Evolutionary conservation across 441 rosid genomes (phyloP), one percentile per base, ranked within the genome.

Genomic region (Adansonia rubrostipa): DNA sequence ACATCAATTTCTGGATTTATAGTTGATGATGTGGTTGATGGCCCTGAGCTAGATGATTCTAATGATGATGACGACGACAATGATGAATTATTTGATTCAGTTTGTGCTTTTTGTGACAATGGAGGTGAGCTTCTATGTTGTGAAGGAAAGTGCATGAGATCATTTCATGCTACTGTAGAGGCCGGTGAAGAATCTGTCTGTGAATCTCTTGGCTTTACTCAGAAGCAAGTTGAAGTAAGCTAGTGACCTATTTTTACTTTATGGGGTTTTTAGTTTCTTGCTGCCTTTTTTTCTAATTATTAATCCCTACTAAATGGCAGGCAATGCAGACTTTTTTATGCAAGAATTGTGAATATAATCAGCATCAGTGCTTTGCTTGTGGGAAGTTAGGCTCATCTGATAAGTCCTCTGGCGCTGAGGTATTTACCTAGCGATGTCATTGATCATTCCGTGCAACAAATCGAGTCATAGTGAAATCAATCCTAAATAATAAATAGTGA

Each of bases 141-240:
- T 84, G 98, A 96, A 22, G 99, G 98, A 60, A 90, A 82, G 80
- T 96, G 99, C 83, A 51, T 96, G 92, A 87, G 99, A 83, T 91
- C 98, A 79, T 96, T 96, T 80, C 99, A 96, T 82, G 88, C 95
- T 64, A 90, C 92, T 66, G 44, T 4, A 75, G 85, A 86, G 76
- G 93, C 75, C 74, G 95, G 92, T 61, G 89, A 78, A 78, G 95
- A 91, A 9, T 89, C 98, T 33, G 1, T 7, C 0, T 96, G 99
- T 61, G 87, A 69, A 13, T 87, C 98, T 74, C 96, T 96, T 71
- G 94, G 92, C 79, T 81, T 88, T 17, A 82, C 96, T 50, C 47
- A 79, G 70, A 81, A 74, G 78, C 87, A 91, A 91, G 97, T 90
- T 76, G 82, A 87, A 70, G 98, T 94, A 90, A 82, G 93, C 33